Conservation (phyloP, 345 rosid genomes). For the Psidium guajava region DNA sequence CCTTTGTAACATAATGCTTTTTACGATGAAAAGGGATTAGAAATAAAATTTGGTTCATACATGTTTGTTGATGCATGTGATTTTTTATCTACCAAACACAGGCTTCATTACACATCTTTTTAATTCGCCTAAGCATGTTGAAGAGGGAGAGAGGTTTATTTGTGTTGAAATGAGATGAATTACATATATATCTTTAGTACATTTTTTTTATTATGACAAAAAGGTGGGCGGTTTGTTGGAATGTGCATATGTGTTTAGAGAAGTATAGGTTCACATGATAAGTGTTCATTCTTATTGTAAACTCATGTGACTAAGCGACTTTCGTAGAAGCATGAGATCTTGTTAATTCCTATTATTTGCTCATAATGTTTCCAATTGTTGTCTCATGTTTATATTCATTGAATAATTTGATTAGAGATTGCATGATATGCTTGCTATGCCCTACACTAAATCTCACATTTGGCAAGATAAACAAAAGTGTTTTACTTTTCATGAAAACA, state of each 20-base stretch:
- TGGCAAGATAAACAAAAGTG: background rate
- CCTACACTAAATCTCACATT: background rate
- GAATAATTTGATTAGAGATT: background rate
- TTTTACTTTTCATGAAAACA: background rate
- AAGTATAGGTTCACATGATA: background rate
- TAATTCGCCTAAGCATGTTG: background rate
- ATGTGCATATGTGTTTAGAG: background rate
- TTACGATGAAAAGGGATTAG: background rate
- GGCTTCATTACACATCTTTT: background rate
- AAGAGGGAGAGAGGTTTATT: background rate
- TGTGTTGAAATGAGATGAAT: background rate
- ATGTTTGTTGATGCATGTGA: background rate
- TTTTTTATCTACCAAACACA: background rate
- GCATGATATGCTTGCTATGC: background rate
- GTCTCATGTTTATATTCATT: background rate
- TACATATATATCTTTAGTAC: fast-evolving
- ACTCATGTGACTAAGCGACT: background rate
- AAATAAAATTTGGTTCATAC: too few species aligned
- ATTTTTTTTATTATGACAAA: background rate
- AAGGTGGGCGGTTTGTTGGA: background rate
- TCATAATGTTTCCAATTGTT: background rate
- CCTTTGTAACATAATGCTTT: background rate
- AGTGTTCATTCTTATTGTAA: background rate
- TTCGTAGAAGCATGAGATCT: background rate
- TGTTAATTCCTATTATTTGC: background rate